Evolutionary conservation across 2,329 filamentous ascomycete species (phyloP), one percentile per base, ranked within the genome.

Genomic region (Bipolaris oryzae): DNA sequence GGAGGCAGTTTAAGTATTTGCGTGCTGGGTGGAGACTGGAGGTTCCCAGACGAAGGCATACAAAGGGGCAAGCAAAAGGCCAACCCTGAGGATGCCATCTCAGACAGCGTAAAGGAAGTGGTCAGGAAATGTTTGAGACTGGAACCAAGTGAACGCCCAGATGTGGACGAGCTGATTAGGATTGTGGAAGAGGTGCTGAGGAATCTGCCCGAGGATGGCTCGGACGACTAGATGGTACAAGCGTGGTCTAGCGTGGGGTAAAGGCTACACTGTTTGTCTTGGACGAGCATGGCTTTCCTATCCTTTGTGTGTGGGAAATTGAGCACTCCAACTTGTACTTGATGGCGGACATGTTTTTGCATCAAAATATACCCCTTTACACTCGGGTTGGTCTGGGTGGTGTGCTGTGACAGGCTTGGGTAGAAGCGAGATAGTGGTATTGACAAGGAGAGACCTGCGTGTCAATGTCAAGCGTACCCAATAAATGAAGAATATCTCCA

Each of bases 1-100:
- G 95, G 95, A 63, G 95, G 95, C 42, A 95, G 90, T 63, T 80
- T 99, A 62, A 96, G 90, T 66, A 90, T 98, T 66, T 98, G 94
- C 74, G 91, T 98, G 16, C 80, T 96, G 15, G 91, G 92, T 58
- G 95, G 94, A 37, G 94, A 98, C 78, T 99, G 95, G 94, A 85
- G 92, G 49, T 99, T 98, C 77, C 95, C 95, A 0, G 93, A 96
- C 67, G 93, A 97, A 74, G 88, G 88, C 51, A 80, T 74, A 6
- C 78, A 78, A 67, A 80, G 79, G 46, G 81, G 85, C 42, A 86
- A 87, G 74, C 80, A 82, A 64, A 83, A 83, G 62, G 56, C 58
- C 37, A 65, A 61, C 11, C 49, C 60, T 0, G 81, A 84, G 10
- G 78, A 82, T 20, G 78, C 76, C 1, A 93, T 97, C 56, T 93